Base-by-base conservation (phyloP, 2,329 filamentous ascomycete genomes). In the Pyricularia sp. region DNA sequence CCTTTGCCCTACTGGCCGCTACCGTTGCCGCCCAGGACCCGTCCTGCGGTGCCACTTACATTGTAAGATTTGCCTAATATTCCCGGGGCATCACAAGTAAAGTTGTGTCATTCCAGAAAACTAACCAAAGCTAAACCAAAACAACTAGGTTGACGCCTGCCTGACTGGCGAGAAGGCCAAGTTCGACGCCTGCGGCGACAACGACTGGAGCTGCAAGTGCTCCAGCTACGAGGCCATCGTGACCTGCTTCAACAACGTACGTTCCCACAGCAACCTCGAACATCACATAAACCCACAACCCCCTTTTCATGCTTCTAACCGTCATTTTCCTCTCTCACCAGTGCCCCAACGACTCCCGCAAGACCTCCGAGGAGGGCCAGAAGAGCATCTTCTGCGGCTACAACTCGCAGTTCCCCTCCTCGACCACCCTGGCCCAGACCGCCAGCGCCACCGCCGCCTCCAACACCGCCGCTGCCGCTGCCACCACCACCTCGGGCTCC, bases 271-370 rank as follows among this genome's bases (percentile, higher is more conserved):
- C 31, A 31, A 31, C 31, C 1, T 10, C 31, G 10, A 33, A 10
- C 9, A 33, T 9, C 9, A 8, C 13, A n/a, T 10, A 62, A 16
- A 33, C 28, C 8, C 2, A 33, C 7, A 33, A 33, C 4, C 4
- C 2, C 31, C 8, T n/a, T n/a, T n/a, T 8, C 19, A 55, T 16
- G 2, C 22, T 8, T 35, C 60, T 28, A 7, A 60, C 13, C 4
- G 4, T 16, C 13, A 16, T 4, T 16, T 12, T 12, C 57, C 12
- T 60, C 65, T n/a, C 81, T 75, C 81, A 81, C 77, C 83, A 83
- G 78, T 83, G 81, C 76, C 81, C 81, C 71, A 74, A 79, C 69
- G 81, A 83, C 72, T 1, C 70, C 63, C 75, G 77, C 60, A 73
- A 70, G 67, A 64, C 69, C 64, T 64, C 71, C 24, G 75, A 74